Percentiles rank a stretch among this genome's conserved stretches.
These are phyloP conservation scores for Microcera coccophila DNA, from an alignment of 2,329 filamentous ascomycete genomes.

Conservation along the genomic window DNA sequence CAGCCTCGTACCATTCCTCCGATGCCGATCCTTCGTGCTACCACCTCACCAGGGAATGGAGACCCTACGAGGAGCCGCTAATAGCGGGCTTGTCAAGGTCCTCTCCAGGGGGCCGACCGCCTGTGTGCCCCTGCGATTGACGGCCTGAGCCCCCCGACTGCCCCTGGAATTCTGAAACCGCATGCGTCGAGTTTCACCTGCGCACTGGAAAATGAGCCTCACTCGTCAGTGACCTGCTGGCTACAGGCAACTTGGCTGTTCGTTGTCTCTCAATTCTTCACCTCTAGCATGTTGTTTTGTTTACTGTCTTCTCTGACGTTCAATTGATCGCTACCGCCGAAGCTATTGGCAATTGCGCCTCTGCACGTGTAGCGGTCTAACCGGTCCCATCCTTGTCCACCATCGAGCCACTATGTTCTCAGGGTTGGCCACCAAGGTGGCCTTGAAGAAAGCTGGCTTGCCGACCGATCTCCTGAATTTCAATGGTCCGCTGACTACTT, in stretches of 20 bases:
- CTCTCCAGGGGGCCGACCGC: no score
- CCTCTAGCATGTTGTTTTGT: background rate
- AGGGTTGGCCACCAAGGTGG: constrained; percentile 54
- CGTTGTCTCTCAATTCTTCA: background rate
- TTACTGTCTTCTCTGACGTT: no score
- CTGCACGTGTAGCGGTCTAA: background rate
- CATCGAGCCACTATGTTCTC: constrained; percentile 46
- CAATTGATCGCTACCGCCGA: no score
- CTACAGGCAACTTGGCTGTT: background rate
- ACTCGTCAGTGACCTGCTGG: background rate
- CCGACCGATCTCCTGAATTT: constrained; percentile 47
- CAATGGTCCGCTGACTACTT: constrained; percentile 18
- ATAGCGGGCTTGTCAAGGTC: no score
- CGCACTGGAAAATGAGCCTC: background rate
- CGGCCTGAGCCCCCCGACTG: background rate
- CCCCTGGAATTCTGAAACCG: background rate
- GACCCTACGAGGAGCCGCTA: no score
- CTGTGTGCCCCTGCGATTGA: no score
- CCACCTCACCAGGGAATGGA: background rate
- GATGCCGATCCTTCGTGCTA: background rate
- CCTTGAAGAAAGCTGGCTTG: constrained; percentile 54
- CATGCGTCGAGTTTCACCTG: background rate
- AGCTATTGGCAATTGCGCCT: no score
- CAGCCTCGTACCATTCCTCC: background rate
- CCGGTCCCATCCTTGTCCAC: background rate